Conservation (phyloP, 257 asterid genomes). For the Hygrophila difformis region DNA sequence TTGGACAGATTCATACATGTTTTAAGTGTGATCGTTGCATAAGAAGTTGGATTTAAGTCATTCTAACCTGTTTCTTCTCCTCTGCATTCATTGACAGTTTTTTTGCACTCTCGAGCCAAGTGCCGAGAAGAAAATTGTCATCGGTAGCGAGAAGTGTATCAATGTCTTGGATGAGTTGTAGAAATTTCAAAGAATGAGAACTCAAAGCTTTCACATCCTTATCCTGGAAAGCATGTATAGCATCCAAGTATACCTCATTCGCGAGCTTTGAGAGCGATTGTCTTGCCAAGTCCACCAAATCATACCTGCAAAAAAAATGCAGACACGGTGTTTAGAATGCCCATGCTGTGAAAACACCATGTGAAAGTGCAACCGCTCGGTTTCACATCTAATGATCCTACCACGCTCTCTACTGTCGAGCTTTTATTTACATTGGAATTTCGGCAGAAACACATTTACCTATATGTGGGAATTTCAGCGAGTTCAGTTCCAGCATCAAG, state of each 20-base stretch:
- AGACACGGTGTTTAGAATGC: too few relatives aligned
- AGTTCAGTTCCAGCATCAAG: conserved; percentile 80
- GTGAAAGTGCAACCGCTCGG: too few relatives aligned
- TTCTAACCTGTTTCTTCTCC: conserved; percentile 67
- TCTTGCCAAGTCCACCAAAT: conserved; percentile 89
- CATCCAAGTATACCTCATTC: conserved; percentile 72
- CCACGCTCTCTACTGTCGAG: too few relatives aligned
- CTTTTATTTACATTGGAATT: too few relatives aligned
- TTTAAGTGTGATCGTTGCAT: too few relatives aligned
- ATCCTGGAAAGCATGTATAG: conserved; percentile 49
- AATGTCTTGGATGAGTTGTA: conserved; percentile 83
- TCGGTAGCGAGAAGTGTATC: conserved; percentile 80
- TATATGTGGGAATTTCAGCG: conserved; percentile 66
- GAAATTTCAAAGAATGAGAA: conserved; percentile 46
- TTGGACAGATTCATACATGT: background rate
- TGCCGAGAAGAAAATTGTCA: conserved; percentile 77
- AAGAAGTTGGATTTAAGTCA: background rate
- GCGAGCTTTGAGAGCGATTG: conserved; percentile 91
- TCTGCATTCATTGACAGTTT: conserved; percentile 41
- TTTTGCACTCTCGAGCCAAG: conserved; percentile 91
- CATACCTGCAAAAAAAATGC: conserved; percentile 84
- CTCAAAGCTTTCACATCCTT: conserved; percentile 50
- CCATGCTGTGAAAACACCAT: too few relatives aligned
- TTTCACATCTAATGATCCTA: too few relatives aligned
- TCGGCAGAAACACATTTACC: too few relatives aligned